Conservation (phyloP, 305 asterid species). For the Fraxinus ornus region DNA sequence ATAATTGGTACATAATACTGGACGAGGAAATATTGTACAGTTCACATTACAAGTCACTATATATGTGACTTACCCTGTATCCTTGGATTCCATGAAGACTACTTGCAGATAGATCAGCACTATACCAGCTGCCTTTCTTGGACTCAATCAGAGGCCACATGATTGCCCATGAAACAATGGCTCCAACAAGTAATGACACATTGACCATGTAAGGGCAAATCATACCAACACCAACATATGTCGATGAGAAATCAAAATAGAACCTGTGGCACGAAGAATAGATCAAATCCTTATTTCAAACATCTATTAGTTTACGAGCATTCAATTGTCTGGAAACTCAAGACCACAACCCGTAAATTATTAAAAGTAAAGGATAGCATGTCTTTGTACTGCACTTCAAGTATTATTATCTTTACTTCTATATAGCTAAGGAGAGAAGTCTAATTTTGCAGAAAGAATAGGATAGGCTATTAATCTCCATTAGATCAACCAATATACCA, state of each 20-base stretch:
- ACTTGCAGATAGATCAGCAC: slow-evolving; percentile 29
- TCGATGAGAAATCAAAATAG: slow-evolving; percentile 68
- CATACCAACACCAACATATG: slow-evolving; percentile 78
- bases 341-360: not conserved
- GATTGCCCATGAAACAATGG: slow-evolving; percentile 70
- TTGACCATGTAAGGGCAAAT: slow-evolving; percentile 77
- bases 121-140: slow-evolving; percentile 62
- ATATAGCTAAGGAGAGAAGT: not conserved
- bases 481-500: not conserved
- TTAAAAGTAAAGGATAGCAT: not conserved
- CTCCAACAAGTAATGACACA: slow-evolving; percentile 59
- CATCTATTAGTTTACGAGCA: not conserved
- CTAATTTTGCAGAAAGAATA: not conserved
- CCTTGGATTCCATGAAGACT: slow-evolving; percentile 77
- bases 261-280: slow-evolving; percentile 32
- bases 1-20: not conserved
- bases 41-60: not conserved
- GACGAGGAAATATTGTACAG: not conserved
- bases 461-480: not conserved
- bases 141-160: slow-evolving; percentile 64
- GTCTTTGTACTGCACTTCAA: not conserved
- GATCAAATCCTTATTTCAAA: not conserved
- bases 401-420: not conserved
- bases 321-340: not conserved
- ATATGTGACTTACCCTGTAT: slow-evolving; percentile 41